Evolutionary conservation across 371 early-diverging fungal genomes (phyloP), one percentile per base, ranked within the genome.

Genomic region (Blastocladiella emersonii): DNA sequence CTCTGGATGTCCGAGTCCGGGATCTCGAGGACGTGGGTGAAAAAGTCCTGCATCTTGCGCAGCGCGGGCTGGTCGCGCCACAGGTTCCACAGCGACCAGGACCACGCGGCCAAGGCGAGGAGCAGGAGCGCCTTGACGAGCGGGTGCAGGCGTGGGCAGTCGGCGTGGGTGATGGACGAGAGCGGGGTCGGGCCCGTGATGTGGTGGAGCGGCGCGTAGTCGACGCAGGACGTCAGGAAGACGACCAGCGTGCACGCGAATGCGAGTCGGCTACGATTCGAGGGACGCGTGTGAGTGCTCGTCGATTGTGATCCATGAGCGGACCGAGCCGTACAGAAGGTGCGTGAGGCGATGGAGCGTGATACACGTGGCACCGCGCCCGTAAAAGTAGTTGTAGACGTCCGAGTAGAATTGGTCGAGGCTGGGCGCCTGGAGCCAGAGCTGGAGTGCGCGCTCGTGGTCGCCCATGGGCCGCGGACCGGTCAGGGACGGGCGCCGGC

Each of bases 211-310:
- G 93, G 57, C 90, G 82, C 6, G 89, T 92, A 90, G 71, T 96
- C 88, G 43, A 98, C 77, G 74, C 98, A 96, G 7, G 86, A 84
- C 56, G 88, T 70, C 30, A 93, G 72, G 72, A 96, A 96, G 0
- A 88, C 88, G 19, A 92, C 80, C 71, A 95, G 91, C 43, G 70
- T 68, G 57, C 94, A 84, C 27, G 93, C 86, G 77, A 98, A 94
- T 3, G 85, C 89, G 44, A 90, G 72, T 23, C 84, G 85, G 30
- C 89, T 89, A 66, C 7, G n/a, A n/a, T n/a, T n/a, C n/a, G n/a
- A n/a, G n/a, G n/a, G n/a, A 48, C 32, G 37, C 44, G 55, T n/a
- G n/a, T n/a, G n/a, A n/a, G n/a, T n/a, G n/a, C n/a, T n/a, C n/a
- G n/a, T n/a, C 51, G 30, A 63, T 66, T 21, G 64, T 21, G 48